Conservation (phyloP, 441 rosid genomes). For the Populus hybrid region DNA sequence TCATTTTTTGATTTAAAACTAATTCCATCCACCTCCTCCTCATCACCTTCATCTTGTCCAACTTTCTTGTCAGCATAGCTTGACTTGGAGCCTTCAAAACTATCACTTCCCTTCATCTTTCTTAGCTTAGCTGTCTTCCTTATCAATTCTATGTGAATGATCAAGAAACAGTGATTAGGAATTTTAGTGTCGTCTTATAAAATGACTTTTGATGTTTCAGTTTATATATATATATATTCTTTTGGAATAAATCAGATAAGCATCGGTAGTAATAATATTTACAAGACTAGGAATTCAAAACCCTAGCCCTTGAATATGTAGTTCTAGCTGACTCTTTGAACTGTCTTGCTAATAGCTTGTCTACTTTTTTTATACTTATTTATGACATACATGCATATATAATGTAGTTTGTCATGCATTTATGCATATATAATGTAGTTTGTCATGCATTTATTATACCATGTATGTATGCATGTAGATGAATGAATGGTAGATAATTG, state of each 20-base stretch:
- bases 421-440: background rate
- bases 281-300: conserved; percentile 21
- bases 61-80: conserved; percentile 24
- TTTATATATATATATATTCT: conserved; percentile 4
- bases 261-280: conserved; percentile 6
- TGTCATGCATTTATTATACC: background rate
- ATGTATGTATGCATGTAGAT: background rate
- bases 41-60: conserved; percentile 23
- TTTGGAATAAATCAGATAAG: conserved; percentile 9
- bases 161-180: conserved; percentile 7
- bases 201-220: conserved; percentile 15
- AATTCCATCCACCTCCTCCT: conserved; percentile 26
- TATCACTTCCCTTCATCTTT: conserved; percentile 14
- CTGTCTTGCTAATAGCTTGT: background rate
- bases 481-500: background rate
- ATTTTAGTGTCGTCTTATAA: conserved; percentile 1
- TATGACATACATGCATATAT: background rate
- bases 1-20: conserved; percentile 22
- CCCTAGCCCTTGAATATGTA: conserved; percentile 26
- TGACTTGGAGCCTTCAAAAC: conserved; percentile 38
- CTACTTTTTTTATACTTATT: background rate
- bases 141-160: background rate
- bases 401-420: background rate
- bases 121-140: conserved; percentile 17
- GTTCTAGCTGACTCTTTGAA: background rate